Percentiles rank a stretch among this genome's conserved stretches.
Conservation (phyloP, 1,284 basidiomycete genomes). For the Cutaneotrichosporon arboriforme region DNA sequence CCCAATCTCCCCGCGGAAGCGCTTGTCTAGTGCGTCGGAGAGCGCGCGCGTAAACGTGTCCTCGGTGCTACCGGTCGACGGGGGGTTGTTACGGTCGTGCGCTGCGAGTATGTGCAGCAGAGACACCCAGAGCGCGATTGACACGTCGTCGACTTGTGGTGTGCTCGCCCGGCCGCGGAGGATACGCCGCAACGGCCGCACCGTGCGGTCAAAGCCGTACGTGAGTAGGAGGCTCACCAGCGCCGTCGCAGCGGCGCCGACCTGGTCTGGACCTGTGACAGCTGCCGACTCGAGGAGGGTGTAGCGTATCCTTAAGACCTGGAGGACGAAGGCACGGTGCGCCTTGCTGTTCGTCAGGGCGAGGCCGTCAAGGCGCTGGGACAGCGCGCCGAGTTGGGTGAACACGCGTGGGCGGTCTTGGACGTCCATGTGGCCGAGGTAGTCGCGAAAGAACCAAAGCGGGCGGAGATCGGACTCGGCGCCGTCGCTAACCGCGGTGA, state of each 20-base stretch:
- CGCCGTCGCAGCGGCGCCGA: slow-evolving; percentile 23
- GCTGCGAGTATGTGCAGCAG: slow-evolving; percentile 56
- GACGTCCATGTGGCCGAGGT: slow-evolving; percentile 5
- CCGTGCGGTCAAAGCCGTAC: slow-evolving; percentile 55
- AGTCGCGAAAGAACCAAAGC: slow-evolving; percentile 24
- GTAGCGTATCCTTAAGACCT: slow-evolving; percentile 55
- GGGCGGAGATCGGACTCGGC: slow-evolving; percentile 9
- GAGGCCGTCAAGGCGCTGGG: slow-evolving; percentile 19
- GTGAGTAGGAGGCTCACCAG: slow-evolving; percentile 56
- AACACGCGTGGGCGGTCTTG: neutral
- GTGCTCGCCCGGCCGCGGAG: slow-evolving; percentile 41
- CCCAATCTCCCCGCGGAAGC: slow-evolving; percentile 32
- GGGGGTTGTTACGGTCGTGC: slow-evolving; percentile 10
- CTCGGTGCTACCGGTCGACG: slow-evolving; percentile 21
- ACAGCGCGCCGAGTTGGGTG: neutral
- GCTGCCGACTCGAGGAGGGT: slow-evolving; percentile 57
- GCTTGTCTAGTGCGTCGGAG: slow-evolving; percentile 36
- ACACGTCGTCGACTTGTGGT: slow-evolving; percentile 49
- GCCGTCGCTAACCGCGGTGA: slow-evolving; percentile 12
- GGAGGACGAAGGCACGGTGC: slow-evolving; percentile 11
- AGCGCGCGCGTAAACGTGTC: slow-evolving; percentile 48
- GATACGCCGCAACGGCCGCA: slow-evolving; percentile 48
- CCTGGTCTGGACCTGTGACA: neutral
- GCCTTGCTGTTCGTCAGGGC: slow-evolving; percentile 7
- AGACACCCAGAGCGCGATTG: slow-evolving; percentile 70